Evolutionary conservation across 129 eudicot genomes (phyloP).

Genomic region (Artemisia annua): DNA sequence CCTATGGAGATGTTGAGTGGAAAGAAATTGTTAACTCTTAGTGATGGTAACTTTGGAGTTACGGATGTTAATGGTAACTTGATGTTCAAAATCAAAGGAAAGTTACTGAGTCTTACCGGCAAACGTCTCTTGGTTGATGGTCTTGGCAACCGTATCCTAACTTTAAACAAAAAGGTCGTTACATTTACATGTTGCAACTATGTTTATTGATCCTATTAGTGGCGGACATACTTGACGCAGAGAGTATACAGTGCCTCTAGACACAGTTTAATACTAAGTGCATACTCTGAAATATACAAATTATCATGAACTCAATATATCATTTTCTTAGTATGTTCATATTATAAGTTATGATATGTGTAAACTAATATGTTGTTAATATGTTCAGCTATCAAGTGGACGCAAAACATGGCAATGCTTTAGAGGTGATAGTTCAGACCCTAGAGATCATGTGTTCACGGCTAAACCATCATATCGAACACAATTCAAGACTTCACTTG

Average conservation of each 20-base stretch:
- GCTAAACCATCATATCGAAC: constrained; percentile 45
- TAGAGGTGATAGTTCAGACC: constrained; percentile 58
- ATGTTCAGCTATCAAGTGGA: constrained; percentile 35
- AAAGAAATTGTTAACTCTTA: constrained; percentile 11
- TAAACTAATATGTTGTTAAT: not conserved
- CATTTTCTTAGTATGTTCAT: no score
- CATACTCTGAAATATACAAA: no score
- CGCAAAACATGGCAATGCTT: constrained; percentile 57
- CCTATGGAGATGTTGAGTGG: constrained; percentile 23
- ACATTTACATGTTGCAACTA: not conserved
- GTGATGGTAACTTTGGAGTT: constrained; percentile 22
- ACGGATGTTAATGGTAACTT: constrained; percentile 31
- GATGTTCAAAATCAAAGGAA: constrained; percentile 32
- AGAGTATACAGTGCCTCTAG: no score
- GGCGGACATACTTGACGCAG: no score
- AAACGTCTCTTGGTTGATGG: constrained; percentile 56
- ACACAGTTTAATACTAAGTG: no score
- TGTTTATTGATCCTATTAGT: not conserved
- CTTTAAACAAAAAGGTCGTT: constrained; percentile 55
- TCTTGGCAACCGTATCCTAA: constrained; percentile 46
- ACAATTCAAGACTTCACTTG: constrained; percentile 51
- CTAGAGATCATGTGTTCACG: constrained; percentile 46
- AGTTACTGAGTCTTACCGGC: constrained; percentile 45
- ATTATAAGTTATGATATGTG: no score
- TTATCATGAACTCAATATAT: no score